Conservation (phyloP, 2,329 filamentous ascomycete genomes). For the Claviceps sp. region DNA sequence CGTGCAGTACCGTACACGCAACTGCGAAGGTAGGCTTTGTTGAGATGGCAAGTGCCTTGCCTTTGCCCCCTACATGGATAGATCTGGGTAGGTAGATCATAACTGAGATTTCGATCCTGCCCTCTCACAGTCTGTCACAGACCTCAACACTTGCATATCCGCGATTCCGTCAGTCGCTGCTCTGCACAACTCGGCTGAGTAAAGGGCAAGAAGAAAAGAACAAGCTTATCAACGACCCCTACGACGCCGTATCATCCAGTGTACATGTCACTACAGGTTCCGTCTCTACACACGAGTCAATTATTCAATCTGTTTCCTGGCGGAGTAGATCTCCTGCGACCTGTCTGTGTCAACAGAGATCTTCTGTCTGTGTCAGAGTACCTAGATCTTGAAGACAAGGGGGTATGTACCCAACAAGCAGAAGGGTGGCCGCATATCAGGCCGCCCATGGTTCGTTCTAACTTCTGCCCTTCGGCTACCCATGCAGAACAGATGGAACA, state of each 20-base stretch:
- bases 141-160: background rate
- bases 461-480: background rate
- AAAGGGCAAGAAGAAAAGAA: background rate
- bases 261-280: too few species aligned
- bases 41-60: too few species aligned
- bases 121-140: too few species aligned
- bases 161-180: background rate
- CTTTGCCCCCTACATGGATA: too few species aligned
- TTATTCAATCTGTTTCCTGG: too few species aligned
- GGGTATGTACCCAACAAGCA: background rate
- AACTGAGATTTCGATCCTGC: background rate
- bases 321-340: too few species aligned
- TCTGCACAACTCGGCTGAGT: background rate
- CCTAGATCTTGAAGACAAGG: background rate
- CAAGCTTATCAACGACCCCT: background rate
- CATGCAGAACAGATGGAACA: slow-evolving; percentile 1
- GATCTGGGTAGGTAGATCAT: too few species aligned
- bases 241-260: too few species aligned
- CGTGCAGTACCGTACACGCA: too few species aligned
- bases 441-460: background rate
- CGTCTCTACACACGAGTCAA: too few species aligned
- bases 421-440: background rate
- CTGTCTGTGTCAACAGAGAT: background rate
- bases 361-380: background rate
- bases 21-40: too few species aligned